A percentile compares a stretch with the other conserved stretches of the same genome.
phyloP scores from a whole-genome alignment of 306 rosid species.

The Sicyos baderoa region DNA sequence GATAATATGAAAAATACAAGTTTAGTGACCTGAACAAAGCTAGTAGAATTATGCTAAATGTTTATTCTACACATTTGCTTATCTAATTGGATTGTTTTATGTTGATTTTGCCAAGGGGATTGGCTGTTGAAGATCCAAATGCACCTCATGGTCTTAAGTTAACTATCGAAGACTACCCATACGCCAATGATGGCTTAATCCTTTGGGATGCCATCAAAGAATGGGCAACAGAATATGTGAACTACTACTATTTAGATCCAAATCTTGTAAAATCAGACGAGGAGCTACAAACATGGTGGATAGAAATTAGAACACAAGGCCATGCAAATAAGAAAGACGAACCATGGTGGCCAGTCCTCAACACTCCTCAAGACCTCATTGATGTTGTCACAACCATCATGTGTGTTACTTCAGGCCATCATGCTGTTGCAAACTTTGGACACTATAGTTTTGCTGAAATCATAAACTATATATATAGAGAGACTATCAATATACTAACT shows the following conservation, averaged over 20 bases:
- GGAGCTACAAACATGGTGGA: slow-evolving; percentile 88
- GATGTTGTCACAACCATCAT: slow-evolving; percentile 37
- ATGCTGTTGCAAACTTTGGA: slow-evolving; percentile 73
- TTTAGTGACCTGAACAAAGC: too few species aligned
- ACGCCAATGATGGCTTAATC: slow-evolving; percentile 57
- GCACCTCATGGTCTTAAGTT: slow-evolving; percentile 60
- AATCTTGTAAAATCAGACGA: slow-evolving; percentile 29
- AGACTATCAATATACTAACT: too few species aligned
- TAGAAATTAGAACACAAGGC: slow-evolving; percentile 49
- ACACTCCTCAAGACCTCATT: slow-evolving; percentile 45
- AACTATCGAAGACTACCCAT: slow-evolving; percentile 58
- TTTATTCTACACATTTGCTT: too few species aligned
- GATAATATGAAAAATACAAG: too few species aligned
- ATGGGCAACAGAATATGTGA: slow-evolving; percentile 59
- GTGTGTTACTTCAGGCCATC: slow-evolving; percentile 68
- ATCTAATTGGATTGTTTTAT: too few species aligned
- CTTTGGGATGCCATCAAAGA: slow-evolving; percentile 52
- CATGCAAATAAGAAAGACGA: slow-evolving; percentile 64
- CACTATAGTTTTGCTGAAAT: slow-evolving; percentile 36
- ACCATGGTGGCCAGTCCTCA: slow-evolving; percentile 63
- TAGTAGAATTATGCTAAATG: too few species aligned
- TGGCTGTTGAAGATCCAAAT: slow-evolving; percentile 56
- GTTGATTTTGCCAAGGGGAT: slow-evolving; percentile 30
- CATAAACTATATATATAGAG: too few species aligned
- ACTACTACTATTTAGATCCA: slow-evolving; percentile 35